phyloP scores from a whole-genome alignment of 2,329 filamentous ascomycete species.

The Lachnellula willkommii region DNA sequence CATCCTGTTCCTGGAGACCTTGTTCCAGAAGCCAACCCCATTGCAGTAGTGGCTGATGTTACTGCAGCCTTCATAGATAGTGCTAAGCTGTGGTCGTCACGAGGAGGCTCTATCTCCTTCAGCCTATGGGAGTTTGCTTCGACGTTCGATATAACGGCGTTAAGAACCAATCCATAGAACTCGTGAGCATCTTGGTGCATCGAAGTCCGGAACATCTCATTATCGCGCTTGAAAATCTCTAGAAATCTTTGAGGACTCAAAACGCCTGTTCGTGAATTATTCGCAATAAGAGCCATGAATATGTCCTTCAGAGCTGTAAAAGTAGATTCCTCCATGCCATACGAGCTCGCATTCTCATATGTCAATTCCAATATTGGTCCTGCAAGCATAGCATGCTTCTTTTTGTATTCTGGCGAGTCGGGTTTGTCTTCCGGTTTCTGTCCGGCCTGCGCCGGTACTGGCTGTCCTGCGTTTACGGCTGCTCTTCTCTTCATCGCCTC shows the following conservation, averaged over 20 bases:
- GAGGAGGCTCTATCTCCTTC: conserved; percentile 43
- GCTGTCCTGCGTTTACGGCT: conserved; percentile 48
- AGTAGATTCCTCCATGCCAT: conserved; percentile 90
- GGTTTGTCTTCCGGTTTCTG: conserved; percentile 80
- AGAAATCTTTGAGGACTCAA: conserved; percentile 89
- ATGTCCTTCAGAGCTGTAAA: conserved; percentile 96
- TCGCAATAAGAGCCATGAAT: conserved; percentile 82
- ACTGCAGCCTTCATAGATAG: conserved; percentile 47
- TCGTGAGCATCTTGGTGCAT: conserved; percentile 99
- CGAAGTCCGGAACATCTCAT: conserved; percentile 93
- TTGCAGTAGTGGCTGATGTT: conserved; percentile 36
- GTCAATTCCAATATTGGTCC: conserved; percentile 83
- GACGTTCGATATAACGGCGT: conserved; percentile 90
- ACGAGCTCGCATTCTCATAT: conserved; percentile 70
- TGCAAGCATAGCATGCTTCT: conserved; percentile 85
- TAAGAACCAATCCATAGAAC: conserved; percentile 90
- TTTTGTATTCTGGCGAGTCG: conserved; percentile 95
- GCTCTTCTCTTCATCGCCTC: conserved; percentile 54
- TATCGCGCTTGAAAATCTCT: conserved; percentile 87
- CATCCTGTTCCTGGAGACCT: conserved; percentile 67
- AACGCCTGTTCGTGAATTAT: conserved; percentile 77
- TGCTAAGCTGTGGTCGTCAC: conserved; percentile 40
- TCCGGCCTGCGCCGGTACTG: conserved; percentile 45
- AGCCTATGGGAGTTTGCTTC: conserved; percentile 74
- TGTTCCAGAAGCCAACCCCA: conserved; percentile 33